Base-by-base conservation (phyloP, 202 grass and related monocot species). In the Panicum hallii region DNA sequence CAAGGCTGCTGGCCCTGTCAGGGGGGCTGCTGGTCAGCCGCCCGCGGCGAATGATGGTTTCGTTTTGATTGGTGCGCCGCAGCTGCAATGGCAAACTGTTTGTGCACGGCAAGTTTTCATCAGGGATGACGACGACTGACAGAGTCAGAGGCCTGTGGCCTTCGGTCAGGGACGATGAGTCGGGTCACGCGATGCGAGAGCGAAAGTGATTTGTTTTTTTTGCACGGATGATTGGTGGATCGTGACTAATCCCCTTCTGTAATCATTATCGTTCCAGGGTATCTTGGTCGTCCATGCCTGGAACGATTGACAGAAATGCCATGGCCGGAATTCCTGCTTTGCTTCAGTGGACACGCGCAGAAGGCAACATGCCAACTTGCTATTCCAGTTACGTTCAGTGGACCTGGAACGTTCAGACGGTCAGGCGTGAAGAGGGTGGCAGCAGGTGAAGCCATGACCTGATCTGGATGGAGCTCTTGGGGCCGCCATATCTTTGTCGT, bases 391-490 rank as follows among this genome's bases (percentile, higher is more conserved):
- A 44, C 28, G 26, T 45, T 79, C 44, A 26, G 47, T 86, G 56
- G 46, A 77, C 72, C 82, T 38, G 20, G 22, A n/a, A 65, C 76
- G 77, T 78, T 65, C 82, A 45, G 63, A 64, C 19, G 12, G 34
- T 26, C 32, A 63, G 34, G 54, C 72, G 46, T 62, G 71, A 32
- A 32, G 32, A 32, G 55, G 48, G 42, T 67, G 79, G 88, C 32
- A 78, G 83, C 83, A 86, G 83, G 83, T 86, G 5, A 77, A 56
- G 40, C 30, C 79, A 19, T 79, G 73, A 77, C 77, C 57, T 82
- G 48, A 50, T 58, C 40, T 15, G 55, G 15, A 55, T 15, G 55
- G 15, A 55, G n/a, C 50, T 71, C 40, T 79, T 26, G 17, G 4
- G 2, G 4, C 66, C 10, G 17, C 79, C 63, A 69, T 71, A 26